Percentiles rank a stretch among this genome's conserved stretches.
These are phyloP conservation scores for Boletus eberwhitei DNA, from an alignment of 768 basidiomycete species.

Conservation along the genomic window DNA sequence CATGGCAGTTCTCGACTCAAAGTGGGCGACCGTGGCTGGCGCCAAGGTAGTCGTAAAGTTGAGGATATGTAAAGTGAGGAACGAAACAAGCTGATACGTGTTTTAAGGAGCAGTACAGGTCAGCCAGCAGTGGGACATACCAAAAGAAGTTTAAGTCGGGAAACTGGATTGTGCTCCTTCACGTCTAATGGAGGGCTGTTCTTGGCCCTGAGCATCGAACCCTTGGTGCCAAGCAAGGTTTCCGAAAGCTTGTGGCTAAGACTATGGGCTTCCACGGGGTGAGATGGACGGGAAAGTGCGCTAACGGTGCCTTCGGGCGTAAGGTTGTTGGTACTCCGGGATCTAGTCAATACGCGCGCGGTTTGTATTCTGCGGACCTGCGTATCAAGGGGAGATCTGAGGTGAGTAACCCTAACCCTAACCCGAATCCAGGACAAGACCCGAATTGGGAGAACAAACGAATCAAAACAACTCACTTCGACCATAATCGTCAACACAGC, in stretches of 20 bases:
- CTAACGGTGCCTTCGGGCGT: conserved; percentile 30
- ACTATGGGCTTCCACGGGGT: conserved; percentile 13
- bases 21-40: conserved; percentile 49
- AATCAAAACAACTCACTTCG: conserved; percentile 55
- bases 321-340: conserved; percentile 31
- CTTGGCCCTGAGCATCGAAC: conserved; percentile 45
- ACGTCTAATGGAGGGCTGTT: conserved; percentile 38
- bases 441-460: conserved; percentile 7
- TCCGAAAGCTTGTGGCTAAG: conserved; percentile 28
- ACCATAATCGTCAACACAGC: conserved; percentile 93
- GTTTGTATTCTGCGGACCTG: conserved; percentile 72
- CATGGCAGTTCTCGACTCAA: conserved; percentile 29
- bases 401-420: conserved; percentile 8
- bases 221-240: conserved; percentile 45
- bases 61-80: conserved; percentile 86
- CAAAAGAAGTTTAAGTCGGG: conserved; percentile 83
- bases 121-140: conserved; percentile 37
- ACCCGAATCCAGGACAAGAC: conserved; percentile 5
- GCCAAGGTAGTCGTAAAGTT: conserved; percentile 93
- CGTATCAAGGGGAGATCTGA: neutral
- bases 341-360: conserved; percentile 48
- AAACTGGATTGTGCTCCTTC: conserved; percentile 75
- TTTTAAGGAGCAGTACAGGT: neutral
- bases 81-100: conserved; percentile 68
- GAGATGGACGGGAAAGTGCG: conserved; percentile 27